Base-by-base conservation (phyloP, 2,329 filamentous ascomycete genomes). In the Xylaria polymorpha region DNA sequence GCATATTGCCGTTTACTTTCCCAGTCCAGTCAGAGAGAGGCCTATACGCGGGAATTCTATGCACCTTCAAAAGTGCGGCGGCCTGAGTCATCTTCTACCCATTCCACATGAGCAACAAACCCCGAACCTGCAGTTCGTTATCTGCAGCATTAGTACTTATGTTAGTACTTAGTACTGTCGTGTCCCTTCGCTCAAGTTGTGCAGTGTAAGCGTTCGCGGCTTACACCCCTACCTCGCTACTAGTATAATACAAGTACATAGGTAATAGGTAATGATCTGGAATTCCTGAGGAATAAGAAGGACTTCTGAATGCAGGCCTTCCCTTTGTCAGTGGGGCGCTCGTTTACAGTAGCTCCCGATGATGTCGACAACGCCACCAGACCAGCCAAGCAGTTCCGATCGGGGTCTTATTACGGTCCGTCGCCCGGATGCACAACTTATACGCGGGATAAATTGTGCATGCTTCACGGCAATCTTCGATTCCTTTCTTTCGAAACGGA, bases 91-190 rank as follows among this genome's bases (percentile, higher is more conserved):
- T 22, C 25, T 29, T 29, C 25, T 29, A n/a, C n/a, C n/a, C n/a
- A 29, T 56, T 4, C n/a, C 46, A 32, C 18, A 18, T 14, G 48
- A 10, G 48, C 14, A 50, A 32, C 14, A 35, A 25, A 53, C n/a
- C 15, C 25, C 50, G 50, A 53, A n/a, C 53, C n/a, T 22, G 32
- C 18, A n/a, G 43, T 56, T 56, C 35, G 29, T 56, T 39, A 56
- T 39, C 35, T 56, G 53, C 53, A 39, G 35, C n/a, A 22, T 39
- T 44, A 14, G 18, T n/a, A n/a, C n/a, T n/a, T n/a, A n/a, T n/a
- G n/a, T n/a, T n/a, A n/a, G n/a, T n/a, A n/a, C n/a, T n/a, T n/a
- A 4, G 43, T 9, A 20, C 18, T 6, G 18, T 44, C 41, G 25
- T 3, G 35, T 37, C 35, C 10, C 35, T 37, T n/a, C n/a, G n/a